phyloP scores from a whole-genome alignment of 78 protist species.

The Speleostelium caveatum region DNA sequence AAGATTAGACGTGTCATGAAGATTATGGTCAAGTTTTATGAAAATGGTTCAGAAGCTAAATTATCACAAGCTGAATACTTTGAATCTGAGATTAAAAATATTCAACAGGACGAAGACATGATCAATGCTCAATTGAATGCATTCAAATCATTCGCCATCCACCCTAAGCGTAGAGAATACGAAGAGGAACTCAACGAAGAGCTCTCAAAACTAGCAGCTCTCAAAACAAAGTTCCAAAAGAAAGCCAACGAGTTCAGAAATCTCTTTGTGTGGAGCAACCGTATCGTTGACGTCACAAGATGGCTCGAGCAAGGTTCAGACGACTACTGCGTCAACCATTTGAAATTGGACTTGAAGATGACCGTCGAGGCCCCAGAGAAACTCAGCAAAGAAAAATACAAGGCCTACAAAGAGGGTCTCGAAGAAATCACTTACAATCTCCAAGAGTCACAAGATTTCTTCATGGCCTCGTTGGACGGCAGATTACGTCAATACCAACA shows the following conservation, averaged over 20 bases:
- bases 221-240: conserved; percentile 30
- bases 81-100: conserved; percentile 46
- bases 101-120: conserved; percentile 33
- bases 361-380: conserved; percentile 32
- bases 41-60: conserved; percentile 53
- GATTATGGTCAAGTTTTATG: conserved; percentile 80
- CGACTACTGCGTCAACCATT: conserved; percentile 74
- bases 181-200: conserved; percentile 65
- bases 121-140: conserved; percentile 55
- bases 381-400: conserved; percentile 44
- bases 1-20: conserved; percentile 79
- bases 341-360: conserved; percentile 48
- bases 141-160: conserved; percentile 49
- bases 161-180: conserved; percentile 82
- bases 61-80: conserved; percentile 65
- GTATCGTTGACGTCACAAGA: conserved; percentile 74
- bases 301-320: conserved; percentile 80
- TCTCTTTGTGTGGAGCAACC: conserved; percentile 67
- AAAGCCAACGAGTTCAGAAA: conserved; percentile 32
- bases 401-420: conserved; percentile 50
- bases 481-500: conserved; percentile 79
- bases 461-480: conserved; percentile 82
- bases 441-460: conserved; percentile 85
- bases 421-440: conserved; percentile 86
- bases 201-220: background rate